A percentile compares a stretch with the other conserved stretches of the same genome.
Evolutionary conservation across 2,329 filamentous ascomycete genomes (phyloP).

Genomic region (Colletotrichum sp.): DNA sequence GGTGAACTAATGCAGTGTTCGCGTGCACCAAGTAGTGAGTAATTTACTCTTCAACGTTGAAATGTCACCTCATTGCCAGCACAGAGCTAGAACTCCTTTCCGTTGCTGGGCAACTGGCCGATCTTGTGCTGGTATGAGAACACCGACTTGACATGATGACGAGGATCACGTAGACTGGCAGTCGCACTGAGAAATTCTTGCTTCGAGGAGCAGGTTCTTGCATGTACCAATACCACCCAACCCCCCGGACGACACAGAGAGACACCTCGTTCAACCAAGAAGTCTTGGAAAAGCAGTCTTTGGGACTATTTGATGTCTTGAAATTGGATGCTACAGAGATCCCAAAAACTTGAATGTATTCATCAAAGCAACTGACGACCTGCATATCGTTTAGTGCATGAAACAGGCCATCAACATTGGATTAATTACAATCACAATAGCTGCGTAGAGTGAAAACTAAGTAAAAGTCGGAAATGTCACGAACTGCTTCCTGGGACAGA

Average conservation of each 20-base stretch:
- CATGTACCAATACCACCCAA: fast-evolving
- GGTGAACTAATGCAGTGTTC: neutral
- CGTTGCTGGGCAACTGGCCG: neutral
- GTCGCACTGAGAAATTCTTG: neutral
- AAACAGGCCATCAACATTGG: fast-evolving
- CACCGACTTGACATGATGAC: neutral
- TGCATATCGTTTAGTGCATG: fast-evolving
- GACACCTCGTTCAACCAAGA: neutral
- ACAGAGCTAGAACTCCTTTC: neutral
- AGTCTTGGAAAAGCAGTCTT: neutral
- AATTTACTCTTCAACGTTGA: neutral
- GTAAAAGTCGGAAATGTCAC: neutral
- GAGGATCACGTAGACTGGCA: neutral
- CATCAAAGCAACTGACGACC: fast-evolving
- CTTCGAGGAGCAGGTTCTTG: neutral
- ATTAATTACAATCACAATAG: neutral
- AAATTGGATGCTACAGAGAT: fast-evolving
- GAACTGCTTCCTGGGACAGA: neutral
- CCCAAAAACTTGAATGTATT: fast-evolving
- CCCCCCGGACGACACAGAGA: neutral
- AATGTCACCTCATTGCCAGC: neutral
- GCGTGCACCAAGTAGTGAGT: neutral
- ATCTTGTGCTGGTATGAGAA: neutral
- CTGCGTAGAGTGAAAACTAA: fast-evolving
- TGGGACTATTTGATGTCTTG: fast-evolving